phyloP scores from a whole-genome alignment of 345 rosid species.

The Gossypium bickii region DNA sequence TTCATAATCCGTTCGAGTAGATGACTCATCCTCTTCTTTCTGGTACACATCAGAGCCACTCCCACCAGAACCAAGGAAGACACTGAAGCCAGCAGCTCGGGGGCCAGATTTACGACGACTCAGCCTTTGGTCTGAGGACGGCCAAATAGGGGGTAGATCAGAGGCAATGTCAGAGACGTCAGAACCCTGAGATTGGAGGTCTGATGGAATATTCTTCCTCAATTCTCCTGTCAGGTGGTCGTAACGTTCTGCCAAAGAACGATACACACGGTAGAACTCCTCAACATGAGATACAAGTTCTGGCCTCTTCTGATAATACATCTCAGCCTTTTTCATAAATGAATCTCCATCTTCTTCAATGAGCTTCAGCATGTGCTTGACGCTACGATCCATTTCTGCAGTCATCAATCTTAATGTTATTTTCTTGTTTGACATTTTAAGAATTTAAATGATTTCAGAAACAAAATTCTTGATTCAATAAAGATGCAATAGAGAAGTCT shows the following conservation, averaged over 20 bases:
- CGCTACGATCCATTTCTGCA: conserved; percentile 80
- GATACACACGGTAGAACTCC: conserved; percentile 79
- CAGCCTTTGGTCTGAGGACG: conserved; percentile 51
- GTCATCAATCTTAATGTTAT: conserved; percentile 17
- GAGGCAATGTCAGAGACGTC: conserved; percentile 43
- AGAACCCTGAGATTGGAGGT: conserved; percentile 58
- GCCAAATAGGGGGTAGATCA: conserved; percentile 33
- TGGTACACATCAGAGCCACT: conserved; percentile 43
- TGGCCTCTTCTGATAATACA: conserved; percentile 81
- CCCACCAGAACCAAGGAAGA: conserved; percentile 61
- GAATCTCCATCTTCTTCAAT: conserved; percentile 90
- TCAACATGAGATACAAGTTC: conserved; percentile 69
- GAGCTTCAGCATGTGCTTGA: conserved; percentile 70
- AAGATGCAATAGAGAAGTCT: not conserved
- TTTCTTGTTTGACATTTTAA: conserved; percentile 17
- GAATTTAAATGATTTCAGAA: not conserved
- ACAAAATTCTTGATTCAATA: not conserved
- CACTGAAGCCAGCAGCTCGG: conserved; percentile 63
- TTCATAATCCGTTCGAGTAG: conserved; percentile 65
- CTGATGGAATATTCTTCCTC: conserved; percentile 45
- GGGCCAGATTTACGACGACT: conserved; percentile 41
- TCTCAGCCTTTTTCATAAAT: conserved; percentile 82
- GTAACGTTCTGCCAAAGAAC: conserved; percentile 84
- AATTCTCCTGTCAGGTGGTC: conserved; percentile 76
- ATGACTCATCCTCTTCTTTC: conserved; percentile 68